phyloP scores from a whole-genome alignment of 1,139 yeast genomes.

The Pichia sp. region DNA sequence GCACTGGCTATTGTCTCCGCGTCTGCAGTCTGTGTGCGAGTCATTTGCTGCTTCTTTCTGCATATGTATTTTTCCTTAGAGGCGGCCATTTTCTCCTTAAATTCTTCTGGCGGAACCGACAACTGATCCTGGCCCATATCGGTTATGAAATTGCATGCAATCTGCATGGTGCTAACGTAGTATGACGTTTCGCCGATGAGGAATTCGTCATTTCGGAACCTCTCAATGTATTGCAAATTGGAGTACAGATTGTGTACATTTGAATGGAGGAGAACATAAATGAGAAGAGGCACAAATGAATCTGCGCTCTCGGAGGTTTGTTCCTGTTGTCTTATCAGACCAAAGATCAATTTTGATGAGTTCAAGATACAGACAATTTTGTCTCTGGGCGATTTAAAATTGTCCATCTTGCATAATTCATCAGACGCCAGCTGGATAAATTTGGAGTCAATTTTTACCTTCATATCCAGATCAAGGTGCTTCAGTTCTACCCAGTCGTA shows the following conservation, averaged over 20 bases:
- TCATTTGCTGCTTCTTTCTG: no score
- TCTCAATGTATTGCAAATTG: slow-evolving; percentile 76
- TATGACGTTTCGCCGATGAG: slow-evolving; percentile 84
- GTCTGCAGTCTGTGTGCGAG: no score
- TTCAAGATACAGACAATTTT: slow-evolving; percentile 87
- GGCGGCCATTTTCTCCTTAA: slow-evolving; percentile 40
- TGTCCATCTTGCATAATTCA: slow-evolving; percentile 70
- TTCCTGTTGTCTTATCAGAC: slow-evolving; percentile 56
- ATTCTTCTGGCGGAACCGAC: slow-evolving; percentile 56
- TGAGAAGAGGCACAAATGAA: slow-evolving; percentile 79
- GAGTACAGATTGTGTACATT: slow-evolving; percentile 57
- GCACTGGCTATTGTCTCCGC: no score
- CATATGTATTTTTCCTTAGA: no score
- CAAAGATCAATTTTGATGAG: slow-evolving; percentile 88
- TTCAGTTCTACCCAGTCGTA: slow-evolving; percentile 69
- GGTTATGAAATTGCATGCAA: slow-evolving; percentile 72
- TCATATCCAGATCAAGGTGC: slow-evolving; percentile 71
- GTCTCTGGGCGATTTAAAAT: slow-evolving; percentile 89
- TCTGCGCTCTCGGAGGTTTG: slow-evolving; percentile 73
- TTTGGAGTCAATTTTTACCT: slow-evolving; percentile 41
- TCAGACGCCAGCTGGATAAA: slow-evolving; percentile 65
- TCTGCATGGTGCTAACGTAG: slow-evolving; percentile 79
- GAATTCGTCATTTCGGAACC: slow-evolving; percentile 71
- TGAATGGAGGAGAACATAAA: slow-evolving; percentile 70
- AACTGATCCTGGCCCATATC: slow-evolving; percentile 51